Conservation (phyloP, 2,329 filamentous ascomycete species). For the Colletotrichum nymphaeae region DNA sequence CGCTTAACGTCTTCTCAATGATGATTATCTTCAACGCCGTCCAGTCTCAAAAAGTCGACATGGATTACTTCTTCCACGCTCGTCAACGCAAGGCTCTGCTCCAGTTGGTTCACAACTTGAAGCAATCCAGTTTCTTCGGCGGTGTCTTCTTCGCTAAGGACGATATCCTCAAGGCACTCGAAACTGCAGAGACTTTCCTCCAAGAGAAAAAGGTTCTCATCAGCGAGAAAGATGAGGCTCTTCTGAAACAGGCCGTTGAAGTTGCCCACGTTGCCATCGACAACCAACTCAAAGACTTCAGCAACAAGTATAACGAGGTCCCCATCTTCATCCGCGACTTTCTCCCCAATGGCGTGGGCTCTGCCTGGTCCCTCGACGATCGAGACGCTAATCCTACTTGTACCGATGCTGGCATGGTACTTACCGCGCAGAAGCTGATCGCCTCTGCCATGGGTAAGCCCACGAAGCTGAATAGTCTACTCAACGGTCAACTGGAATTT, state of each 20-base stretch:
- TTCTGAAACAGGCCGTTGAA: conserved; percentile 73
- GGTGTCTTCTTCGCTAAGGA: conserved; percentile 78
- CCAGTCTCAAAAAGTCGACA: conserved; percentile 84
- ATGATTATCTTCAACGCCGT: conserved; percentile 88
- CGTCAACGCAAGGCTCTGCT: conserved; percentile 75
- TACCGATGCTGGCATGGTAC: conserved; percentile 62
- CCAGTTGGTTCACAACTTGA: conserved; percentile 79
- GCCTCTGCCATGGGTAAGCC: conserved; percentile 57
- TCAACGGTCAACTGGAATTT: conserved; percentile 58
- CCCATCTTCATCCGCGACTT: conserved; percentile 79
- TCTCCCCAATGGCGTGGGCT: conserved; percentile 65
- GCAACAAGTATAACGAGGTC: conserved; percentile 80
- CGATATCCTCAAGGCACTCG: conserved; percentile 73
- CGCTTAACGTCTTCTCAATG: conserved; percentile 86
- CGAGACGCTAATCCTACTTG: conserved; percentile 60
- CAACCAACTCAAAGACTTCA: conserved; percentile 73
- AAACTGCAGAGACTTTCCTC: conserved; percentile 77
- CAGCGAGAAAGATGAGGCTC: conserved; percentile 66
- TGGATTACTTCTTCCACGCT: conserved; percentile 90
- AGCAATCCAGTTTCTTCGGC: conserved; percentile 86
- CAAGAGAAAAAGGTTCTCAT: conserved; percentile 69
- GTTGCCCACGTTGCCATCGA: conserved; percentile 69
- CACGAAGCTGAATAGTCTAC: conserved; percentile 57
- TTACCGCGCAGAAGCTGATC: conserved; percentile 63
- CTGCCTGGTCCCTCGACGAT: conserved; percentile 75